Evolutionary conservation across 257 asterid genomes (phyloP).

Genomic region (Fraxinus excelsior): DNA sequence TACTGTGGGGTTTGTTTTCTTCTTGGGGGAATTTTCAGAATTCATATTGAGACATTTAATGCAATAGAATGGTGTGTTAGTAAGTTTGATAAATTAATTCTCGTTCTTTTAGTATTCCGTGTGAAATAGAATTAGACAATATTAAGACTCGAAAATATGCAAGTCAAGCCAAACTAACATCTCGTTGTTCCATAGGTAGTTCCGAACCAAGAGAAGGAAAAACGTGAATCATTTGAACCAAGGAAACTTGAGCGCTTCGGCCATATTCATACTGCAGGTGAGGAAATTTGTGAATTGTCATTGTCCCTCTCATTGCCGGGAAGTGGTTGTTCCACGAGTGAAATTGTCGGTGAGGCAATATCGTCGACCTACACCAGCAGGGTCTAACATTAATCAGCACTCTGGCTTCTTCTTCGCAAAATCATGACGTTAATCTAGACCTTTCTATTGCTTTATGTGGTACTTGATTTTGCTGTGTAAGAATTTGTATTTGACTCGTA

Average conservation of each 20-base stretch:
- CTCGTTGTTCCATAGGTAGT: neutral
- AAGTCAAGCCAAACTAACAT: neutral
- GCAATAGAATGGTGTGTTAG: slow-evolving; percentile 10
- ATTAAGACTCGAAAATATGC: neutral
- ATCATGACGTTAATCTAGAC: slow-evolving; percentile 44
- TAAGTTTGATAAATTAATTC: neutral
- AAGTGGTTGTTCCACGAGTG: slow-evolving; percentile 55
- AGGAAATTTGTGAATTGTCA: slow-evolving; percentile 48
- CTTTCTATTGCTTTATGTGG: slow-evolving; percentile 62
- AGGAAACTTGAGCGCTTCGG: slow-evolving; percentile 25
- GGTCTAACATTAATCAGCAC: slow-evolving; percentile 6
- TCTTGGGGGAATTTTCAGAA: slow-evolving; percentile 2
- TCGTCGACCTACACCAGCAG: slow-evolving; percentile 27
- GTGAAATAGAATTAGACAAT: neutral
- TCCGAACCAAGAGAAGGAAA: slow-evolving; percentile 17
- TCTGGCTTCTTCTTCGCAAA: slow-evolving; percentile 26
- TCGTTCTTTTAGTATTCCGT: neutral
- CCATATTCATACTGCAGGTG: neutral
- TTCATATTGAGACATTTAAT: slow-evolving; percentile 22
- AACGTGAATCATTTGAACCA: neutral
- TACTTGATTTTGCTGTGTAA: slow-evolving; percentile 12
- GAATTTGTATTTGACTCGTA: neutral
- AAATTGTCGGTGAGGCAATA: slow-evolving; percentile 50
- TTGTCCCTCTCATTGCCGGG: slow-evolving; percentile 53
- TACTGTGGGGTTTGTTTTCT: neutral